Evolutionary conservation across 140 eudicot genomes (phyloP).

Genomic region (Flaveria floridana): DNA sequence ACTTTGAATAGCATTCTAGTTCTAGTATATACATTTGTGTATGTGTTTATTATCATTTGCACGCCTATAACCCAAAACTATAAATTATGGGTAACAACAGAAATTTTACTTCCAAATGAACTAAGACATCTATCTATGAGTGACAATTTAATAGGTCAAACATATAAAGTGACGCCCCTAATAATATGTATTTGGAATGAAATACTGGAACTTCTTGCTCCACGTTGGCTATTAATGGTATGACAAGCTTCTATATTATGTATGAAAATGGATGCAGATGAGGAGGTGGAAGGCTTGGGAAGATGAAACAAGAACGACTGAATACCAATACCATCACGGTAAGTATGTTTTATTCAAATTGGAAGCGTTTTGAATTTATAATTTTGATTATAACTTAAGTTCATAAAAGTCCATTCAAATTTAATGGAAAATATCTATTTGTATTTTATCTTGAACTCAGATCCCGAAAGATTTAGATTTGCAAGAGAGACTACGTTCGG

Average conservation of each 20-base stretch:
- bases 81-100: too few relatives aligned
- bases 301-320: conserved; percentile 59
- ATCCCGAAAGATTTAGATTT: conserved; percentile 64
- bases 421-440: not conserved
- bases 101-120: too few relatives aligned
- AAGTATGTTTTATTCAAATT: conserved; percentile 1
- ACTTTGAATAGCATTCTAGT: not conserved
- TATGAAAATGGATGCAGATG: conserved; percentile 44
- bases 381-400: not conserved
- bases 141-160: too few relatives aligned
- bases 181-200: too few relatives aligned
- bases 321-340: conserved; percentile 61
- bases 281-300: conserved; percentile 73
- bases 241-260: too few relatives aligned
- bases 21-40: too few relatives aligned
- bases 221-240: too few relatives aligned
- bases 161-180: too few relatives aligned
- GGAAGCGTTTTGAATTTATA: not conserved
- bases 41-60: not conserved
- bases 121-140: too few relatives aligned
- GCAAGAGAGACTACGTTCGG: conserved; percentile 76
- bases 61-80: too few relatives aligned
- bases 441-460: conserved; percentile 24
- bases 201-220: too few relatives aligned
- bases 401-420: not conserved